Conservation (phyloP, 1,284 basidiomycete species). For the Kalmanozyma brasiliensis region DNA sequence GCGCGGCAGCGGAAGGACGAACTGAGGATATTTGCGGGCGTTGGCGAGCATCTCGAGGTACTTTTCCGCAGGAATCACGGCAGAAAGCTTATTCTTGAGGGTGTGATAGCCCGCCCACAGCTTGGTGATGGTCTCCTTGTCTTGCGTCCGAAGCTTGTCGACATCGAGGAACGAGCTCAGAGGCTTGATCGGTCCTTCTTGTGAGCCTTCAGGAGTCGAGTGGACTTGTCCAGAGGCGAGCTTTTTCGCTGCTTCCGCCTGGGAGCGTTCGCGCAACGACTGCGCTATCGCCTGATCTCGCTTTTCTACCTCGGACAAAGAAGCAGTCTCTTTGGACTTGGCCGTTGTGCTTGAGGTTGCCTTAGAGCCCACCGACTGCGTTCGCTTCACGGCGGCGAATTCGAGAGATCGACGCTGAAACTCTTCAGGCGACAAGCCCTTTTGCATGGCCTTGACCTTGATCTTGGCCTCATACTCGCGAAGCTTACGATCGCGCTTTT, state of each 20-base stretch:
- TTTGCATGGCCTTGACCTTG: conserved; percentile 57
- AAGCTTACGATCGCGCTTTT: conserved; percentile 54
- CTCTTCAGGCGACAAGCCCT: conserved; percentile 53
- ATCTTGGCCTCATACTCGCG: conserved; percentile 61
- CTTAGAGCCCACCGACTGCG: neutral
- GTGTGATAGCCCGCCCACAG: conserved; percentile 66
- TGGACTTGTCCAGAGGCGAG: conserved; percentile 36
- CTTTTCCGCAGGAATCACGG: conserved; percentile 56
- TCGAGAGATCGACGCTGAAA: conserved; percentile 32
- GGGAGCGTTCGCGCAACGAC: conserved; percentile 30
- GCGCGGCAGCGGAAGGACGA: conserved; percentile 63
- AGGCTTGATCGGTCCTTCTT: conserved; percentile 54
- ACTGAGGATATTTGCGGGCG: conserved; percentile 59
- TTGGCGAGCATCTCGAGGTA: conserved; percentile 56
- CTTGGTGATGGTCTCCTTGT: conserved; percentile 53
- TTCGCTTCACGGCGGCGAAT: conserved; percentile 14
- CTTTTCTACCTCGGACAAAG: conserved; percentile 38
- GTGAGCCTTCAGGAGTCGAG: conserved; percentile 34
- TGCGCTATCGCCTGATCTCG: conserved; percentile 43
- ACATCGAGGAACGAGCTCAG: conserved; percentile 58
- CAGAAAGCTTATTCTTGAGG: conserved; percentile 65
- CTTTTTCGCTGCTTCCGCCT: conserved; percentile 48
- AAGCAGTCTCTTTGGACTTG: neutral
- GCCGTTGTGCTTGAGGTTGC: neutral
- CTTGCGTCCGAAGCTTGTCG: conserved; percentile 50